These are phyloP conservation scores for Lachnum nothofagi DNA, from an alignment of 2,329 filamentous ascomycete genomes.

Conservation along the genomic window DNA sequence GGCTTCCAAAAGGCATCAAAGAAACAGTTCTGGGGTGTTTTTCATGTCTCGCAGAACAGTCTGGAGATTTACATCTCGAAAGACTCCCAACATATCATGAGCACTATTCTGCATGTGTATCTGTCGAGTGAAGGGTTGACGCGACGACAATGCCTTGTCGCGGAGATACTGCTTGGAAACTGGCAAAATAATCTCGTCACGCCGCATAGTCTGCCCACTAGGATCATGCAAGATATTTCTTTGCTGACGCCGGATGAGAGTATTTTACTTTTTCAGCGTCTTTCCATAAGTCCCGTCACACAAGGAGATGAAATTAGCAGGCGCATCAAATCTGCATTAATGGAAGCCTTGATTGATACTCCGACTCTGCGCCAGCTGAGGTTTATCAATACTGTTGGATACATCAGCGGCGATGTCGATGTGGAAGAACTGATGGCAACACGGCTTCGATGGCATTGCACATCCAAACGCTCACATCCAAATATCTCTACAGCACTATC, in stretches of 20 bases:
- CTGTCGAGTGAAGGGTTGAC: conserved; percentile 38
- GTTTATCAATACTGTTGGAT: conserved; percentile 36
- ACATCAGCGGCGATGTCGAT: conserved; percentile 36
- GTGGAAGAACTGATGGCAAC: conserved; percentile 34
- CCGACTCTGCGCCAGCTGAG: conserved; percentile 38
- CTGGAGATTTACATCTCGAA: conserved; percentile 39
- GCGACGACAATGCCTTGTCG: conserved; percentile 38
- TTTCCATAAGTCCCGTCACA: conserved; percentile 7
- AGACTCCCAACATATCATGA: conserved; percentile 38
- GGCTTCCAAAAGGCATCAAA: conserved; percentile 36
- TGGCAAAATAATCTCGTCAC: conserved; percentile 33
- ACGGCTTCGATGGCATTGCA: conserved; percentile 39
- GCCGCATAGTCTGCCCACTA: conserved; percentile 27
- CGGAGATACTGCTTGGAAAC: conserved; percentile 35
- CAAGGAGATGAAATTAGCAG: conserved; percentile 27
- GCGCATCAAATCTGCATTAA: conserved; percentile 33
- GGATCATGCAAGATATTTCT: conserved; percentile 39
- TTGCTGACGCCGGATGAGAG: conserved; percentile 38
- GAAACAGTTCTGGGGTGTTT: conserved; percentile 39
- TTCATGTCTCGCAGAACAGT: conserved; percentile 9
- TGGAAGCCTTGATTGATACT: conserved; percentile 34
- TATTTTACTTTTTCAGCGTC: conserved; percentile 36
- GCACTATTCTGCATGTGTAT: conserved; percentile 42
- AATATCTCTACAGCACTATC: conserved; percentile 30
- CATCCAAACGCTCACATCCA: conserved; percentile 35